phyloP scores from a whole-genome alignment of 371 early-diverging fungal species.

The Capillidium rhysosporum region DNA sequence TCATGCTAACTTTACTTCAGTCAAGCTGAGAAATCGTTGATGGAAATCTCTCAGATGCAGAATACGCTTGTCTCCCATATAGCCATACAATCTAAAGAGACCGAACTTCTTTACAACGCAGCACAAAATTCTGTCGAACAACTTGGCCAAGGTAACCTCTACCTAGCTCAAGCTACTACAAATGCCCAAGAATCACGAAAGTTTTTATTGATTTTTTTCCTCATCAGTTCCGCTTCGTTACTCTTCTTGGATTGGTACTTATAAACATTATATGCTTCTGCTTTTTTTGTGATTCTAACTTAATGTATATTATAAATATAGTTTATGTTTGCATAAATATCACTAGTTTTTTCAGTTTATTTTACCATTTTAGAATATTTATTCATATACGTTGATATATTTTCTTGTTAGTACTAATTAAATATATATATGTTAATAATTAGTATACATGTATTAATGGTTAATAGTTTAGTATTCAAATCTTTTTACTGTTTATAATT shows the following conservation, averaged over 20 bases:
- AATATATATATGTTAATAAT: too few species aligned
- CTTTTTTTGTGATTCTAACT: too few species aligned
- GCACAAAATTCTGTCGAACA: slow-evolving; percentile 33
- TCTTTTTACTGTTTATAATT: too few species aligned
- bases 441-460: too few species aligned
- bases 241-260: slow-evolving; percentile 46
- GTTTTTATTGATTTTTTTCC: slow-evolving; percentile 33
- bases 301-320: too few species aligned
- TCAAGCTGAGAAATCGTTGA: slow-evolving; percentile 36
- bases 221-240: slow-evolving; percentile 36
- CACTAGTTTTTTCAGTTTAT: too few species aligned
- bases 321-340: too few species aligned
- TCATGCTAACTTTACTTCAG: slow-evolving; percentile 7
- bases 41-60: slow-evolving; percentile 45
- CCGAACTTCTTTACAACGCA: slow-evolving; percentile 41
- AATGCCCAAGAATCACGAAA: slow-evolving; percentile 32
- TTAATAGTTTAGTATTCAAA: too few species aligned
- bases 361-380: too few species aligned
- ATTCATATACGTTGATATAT: too few species aligned
- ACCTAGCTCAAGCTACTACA: slow-evolving; percentile 27
- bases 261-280: too few species aligned
- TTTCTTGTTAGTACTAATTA: too few species aligned
- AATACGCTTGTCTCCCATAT: slow-evolving; percentile 35
- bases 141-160: slow-evolving; percentile 33
- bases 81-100: slow-evolving; percentile 39